Evolutionary conservation across 2,329 filamentous ascomycete genomes (phyloP).

Genomic region (Beauveria sp.): DNA sequence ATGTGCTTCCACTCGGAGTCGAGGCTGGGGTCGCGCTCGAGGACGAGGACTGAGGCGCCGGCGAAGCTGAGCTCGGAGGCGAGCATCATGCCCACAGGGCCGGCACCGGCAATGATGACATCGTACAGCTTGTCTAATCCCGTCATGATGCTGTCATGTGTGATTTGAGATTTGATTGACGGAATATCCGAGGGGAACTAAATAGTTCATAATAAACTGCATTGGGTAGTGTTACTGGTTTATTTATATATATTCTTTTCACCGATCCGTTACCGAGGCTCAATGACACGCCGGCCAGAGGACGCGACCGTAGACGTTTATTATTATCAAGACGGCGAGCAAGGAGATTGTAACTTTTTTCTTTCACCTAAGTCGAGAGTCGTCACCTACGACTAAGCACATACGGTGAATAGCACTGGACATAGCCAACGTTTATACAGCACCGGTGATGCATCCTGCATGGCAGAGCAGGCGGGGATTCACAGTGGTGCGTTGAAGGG

Average conservation of each 20-base stretch:
- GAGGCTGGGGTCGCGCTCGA: conserved; percentile 20
- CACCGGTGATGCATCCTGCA: too few species aligned
- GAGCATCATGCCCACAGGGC: conserved; percentile 28
- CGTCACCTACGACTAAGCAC: neutral
- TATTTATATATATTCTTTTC: neutral
- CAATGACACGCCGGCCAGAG: neutral
- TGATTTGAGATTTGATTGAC: neutral
- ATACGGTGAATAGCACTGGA: neutral
- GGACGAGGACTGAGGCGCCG: conserved; percentile 26
- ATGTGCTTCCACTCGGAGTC: conserved; percentile 20
- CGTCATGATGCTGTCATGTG: neutral
- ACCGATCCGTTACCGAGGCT: neutral
- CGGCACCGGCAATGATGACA: conserved; percentile 28
- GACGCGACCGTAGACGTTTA: neutral
- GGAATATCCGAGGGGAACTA: too few species aligned
- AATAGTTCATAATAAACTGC: too few species aligned
- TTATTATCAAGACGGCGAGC: neutral
- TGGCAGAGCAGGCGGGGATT: neutral
- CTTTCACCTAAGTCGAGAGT: neutral
- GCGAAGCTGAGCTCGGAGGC: conserved; percentile 28
- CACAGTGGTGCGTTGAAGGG: neutral
- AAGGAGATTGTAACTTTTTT: neutral
- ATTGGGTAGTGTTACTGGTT: too few species aligned
- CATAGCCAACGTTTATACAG: neutral
- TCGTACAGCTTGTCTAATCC: conserved; percentile 20